phyloP scores from a whole-genome alignment of 306 rosid genomes.

The Medicago truncatula region DNA sequence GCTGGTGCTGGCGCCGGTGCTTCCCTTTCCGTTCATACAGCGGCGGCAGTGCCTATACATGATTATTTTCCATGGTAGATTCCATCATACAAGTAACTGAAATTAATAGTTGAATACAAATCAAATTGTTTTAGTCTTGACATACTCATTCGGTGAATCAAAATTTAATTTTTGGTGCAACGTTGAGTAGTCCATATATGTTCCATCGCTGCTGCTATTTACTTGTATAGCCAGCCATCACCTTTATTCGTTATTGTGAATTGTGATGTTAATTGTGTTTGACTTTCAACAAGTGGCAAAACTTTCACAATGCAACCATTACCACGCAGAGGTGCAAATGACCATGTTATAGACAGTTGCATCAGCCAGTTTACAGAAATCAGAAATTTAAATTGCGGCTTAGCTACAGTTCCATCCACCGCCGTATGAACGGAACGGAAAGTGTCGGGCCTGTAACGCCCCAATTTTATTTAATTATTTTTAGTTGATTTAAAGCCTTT shows the following conservation, averaged over 20 bases:
- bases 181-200: slow-evolving; percentile 21
- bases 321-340: slow-evolving; percentile 90
- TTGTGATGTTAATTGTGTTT: slow-evolving; percentile 44
- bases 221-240: slow-evolving; percentile 11
- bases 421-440: too few species aligned
- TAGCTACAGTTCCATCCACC: too few species aligned
- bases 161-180: slow-evolving; percentile 29
- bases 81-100: slow-evolving; percentile 11
- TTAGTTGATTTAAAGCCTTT: too few species aligned
- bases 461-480: too few species aligned
- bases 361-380: slow-evolving; percentile 81
- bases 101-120: neutral
- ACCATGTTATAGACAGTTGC: slow-evolving; percentile 86
- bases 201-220: slow-evolving; percentile 24
- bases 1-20: too few species aligned
- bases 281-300: slow-evolving; percentile 87
- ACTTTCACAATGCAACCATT: slow-evolving; percentile 97
- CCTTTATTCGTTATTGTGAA: slow-evolving; percentile 32
- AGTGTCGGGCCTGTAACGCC: too few species aligned
- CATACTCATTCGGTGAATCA: slow-evolving; percentile 11
- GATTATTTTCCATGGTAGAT: slow-evolving; percentile 11
- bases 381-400: slow-evolving; percentile 98
- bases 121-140: slow-evolving; percentile 13
- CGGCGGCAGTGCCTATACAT: too few species aligned
- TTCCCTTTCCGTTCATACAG: too few species aligned